Base-by-base conservation (phyloP, 371 early-diverging fungal genomes). In the Coemansia sp. region DNA sequence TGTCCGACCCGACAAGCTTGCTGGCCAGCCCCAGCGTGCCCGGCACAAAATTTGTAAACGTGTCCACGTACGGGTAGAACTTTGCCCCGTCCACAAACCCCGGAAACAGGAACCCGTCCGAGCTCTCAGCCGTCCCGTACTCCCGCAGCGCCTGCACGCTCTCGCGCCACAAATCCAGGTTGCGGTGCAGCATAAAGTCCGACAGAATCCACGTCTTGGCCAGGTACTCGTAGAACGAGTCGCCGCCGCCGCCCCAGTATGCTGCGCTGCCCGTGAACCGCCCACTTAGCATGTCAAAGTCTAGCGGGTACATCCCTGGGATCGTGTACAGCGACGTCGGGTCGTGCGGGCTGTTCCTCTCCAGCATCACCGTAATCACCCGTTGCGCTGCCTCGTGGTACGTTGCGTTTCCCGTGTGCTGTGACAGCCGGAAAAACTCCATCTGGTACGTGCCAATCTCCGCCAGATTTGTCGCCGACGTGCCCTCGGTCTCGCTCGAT, bases 191-290 rank as follows among this genome's bases (percentile, higher is more conserved):
- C 71, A 65, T 71, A 57, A 70, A 76, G 63, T 67, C 71, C 0
- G 76, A 67, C 34, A 78, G 65, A 5, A 65, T 57, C 63, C 61
- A 74, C 4, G 75, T 77, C 49, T 96, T 96, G 43, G 87, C 80
- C 42, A 95, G 76, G 61, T 96, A 96, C 80, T 96, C 96, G 82
- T 95, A 97, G 79, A 93, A 97, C 53, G 91, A 90, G 68, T 97
- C 96, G 16, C 93, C 95, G 36, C 91, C 85, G 4, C 91, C 88
- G 11, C 97, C 97, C 70, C 74, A 77, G 62, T 74, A 74, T 6
- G 70, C 50, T 1, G 64, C 36, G 35, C 61, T 49, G 13, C 56
- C 53, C 9, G 68, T 64, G 40, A 77, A 65, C 47, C 57, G 55
- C 11, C 76, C 79, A 6, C 60, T 56, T 5, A 59, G 30, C 62